These are phyloP conservation scores for Xylaria telfairii DNA, from an alignment of 495 filamentous ascomycete genomes.

Conservation along the genomic window DNA sequence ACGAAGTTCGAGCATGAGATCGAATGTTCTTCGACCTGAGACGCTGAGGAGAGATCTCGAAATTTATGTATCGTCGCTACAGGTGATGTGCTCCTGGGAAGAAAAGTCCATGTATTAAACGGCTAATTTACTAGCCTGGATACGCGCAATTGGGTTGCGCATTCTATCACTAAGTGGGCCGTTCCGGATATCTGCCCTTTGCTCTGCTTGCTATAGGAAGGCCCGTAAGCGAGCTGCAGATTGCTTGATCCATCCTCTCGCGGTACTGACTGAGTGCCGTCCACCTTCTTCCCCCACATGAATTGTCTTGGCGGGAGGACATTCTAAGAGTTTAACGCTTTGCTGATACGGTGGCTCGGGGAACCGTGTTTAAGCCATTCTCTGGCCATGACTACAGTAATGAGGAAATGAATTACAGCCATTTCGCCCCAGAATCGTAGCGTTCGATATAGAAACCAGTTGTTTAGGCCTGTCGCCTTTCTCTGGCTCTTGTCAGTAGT, in stretches of 20 bases:
- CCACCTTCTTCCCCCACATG: not conserved
- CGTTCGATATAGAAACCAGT: constrained; percentile 3
- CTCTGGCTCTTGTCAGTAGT: not conserved
- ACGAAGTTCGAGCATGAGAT: not conserved
- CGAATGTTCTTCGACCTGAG: too few relatives aligned
- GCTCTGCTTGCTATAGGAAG: not conserved
- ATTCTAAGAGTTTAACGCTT: constrained; percentile 8
- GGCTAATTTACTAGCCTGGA: not conserved
- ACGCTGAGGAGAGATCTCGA: not conserved
- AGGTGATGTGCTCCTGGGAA: not conserved
- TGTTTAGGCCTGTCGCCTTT: not conserved
- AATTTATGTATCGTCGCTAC: not conserved
- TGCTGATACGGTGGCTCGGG: constrained; percentile 9
- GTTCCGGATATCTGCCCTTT: not conserved
- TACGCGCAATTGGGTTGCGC: not conserved
- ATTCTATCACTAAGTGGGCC: not conserved
- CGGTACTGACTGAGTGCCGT: not conserved
- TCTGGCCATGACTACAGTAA: not conserved
- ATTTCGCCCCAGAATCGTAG: constrained; percentile 16
- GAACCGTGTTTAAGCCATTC: constrained; percentile 12
- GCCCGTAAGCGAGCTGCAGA: not conserved
- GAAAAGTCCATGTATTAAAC: not conserved
- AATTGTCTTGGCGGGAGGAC: not conserved
- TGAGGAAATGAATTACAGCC: constrained; percentile 8
- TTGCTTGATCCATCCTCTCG: not conserved